Percentiles rank a stretch among this genome's conserved stretches.
Conservation (phyloP, 352 stramenopile species). For the Globisporangium megalacanthum region DNA sequence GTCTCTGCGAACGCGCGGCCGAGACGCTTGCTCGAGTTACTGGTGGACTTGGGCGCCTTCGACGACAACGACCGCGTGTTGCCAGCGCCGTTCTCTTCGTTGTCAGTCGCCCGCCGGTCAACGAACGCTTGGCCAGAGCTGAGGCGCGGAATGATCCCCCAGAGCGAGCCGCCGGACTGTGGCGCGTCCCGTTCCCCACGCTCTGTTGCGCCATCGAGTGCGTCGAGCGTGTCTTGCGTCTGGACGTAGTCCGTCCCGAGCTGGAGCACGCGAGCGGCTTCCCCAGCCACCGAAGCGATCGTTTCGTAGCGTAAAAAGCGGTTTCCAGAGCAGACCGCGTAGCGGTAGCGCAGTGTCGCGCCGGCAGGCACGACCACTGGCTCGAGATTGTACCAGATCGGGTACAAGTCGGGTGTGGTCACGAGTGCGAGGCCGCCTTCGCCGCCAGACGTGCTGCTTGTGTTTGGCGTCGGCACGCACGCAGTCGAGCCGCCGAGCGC, state of each 20-base stretch:
- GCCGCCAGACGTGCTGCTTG: constrained; percentile 18
- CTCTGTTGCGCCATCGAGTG: constrained; percentile 5
- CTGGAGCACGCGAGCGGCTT: constrained; percentile 38
- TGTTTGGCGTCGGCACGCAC: constrained; percentile 39
- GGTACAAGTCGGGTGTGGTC: constrained; percentile 82
- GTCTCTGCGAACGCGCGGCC: constrained; percentile 33
- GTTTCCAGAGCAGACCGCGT: constrained; percentile 76
- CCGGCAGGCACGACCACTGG: constrained; percentile 61
- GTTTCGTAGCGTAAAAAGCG: constrained; percentile 76
- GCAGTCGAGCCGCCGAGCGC: constrained; percentile 59
- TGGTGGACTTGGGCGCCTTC: constrained; percentile 8
- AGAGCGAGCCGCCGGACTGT: constrained; percentile 18
- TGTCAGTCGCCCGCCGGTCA: constrained; percentile 54
- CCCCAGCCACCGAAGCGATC: too few species aligned
- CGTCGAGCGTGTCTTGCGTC: constrained; percentile 73
- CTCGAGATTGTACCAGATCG: constrained; percentile 88
- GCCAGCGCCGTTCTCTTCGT: constrained; percentile 26
- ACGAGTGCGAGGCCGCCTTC: constrained; percentile 69
- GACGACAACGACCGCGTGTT: constrained; percentile 13
- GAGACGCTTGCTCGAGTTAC: constrained; percentile 16
- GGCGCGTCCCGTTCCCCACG: too few species aligned
- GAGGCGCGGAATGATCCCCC: constrained; percentile 66
- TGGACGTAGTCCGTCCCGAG: constrained; percentile 56
- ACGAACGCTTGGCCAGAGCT: constrained; percentile 83
- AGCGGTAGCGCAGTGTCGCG: constrained; percentile 75